Evolutionary conservation across 1,284 basidiomycete genomes (phyloP).

Genomic region (Phellopilus nigrolimitatus): DNA sequence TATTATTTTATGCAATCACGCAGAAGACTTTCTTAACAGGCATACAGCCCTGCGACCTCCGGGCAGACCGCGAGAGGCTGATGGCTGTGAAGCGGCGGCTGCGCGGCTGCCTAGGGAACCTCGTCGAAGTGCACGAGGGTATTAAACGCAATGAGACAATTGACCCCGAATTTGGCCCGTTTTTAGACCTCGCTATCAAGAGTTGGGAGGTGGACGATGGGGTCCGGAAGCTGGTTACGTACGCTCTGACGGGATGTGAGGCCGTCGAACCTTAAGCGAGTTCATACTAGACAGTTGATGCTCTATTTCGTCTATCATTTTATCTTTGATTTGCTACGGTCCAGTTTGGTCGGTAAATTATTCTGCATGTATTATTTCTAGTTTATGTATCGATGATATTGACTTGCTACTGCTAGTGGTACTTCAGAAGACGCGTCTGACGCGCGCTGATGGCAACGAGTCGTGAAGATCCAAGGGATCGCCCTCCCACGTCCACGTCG

Average conservation of each 20-base stretch:
- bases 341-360: too few relatives aligned
- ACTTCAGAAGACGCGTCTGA: too few relatives aligned
- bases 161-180: conserved; percentile 14
- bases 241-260: conserved; percentile 16
- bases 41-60: conserved; percentile 15
- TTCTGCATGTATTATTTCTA: too few relatives aligned
- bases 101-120: conserved; percentile 12
- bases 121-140: conserved; percentile 19
- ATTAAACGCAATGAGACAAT: conserved; percentile 7
- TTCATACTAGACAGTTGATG: too few relatives aligned
- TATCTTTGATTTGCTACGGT: too few relatives aligned
- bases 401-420: too few relatives aligned
- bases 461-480: neutral
- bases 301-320: too few relatives aligned
- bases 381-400: too few relatives aligned
- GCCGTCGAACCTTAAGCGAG: conserved; percentile 7
- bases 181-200: conserved; percentile 17
- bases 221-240: neutral
- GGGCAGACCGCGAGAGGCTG: conserved; percentile 5
- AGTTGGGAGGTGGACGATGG: conserved; percentile 11
- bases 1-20: neutral
- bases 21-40: conserved; percentile 16
- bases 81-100: conserved; percentile 4
- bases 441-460: too few relatives aligned
- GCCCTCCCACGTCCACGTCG: neutral